Base-by-base conservation (phyloP, 2,329 filamentous ascomycete species). In the Escovopsis sp. region DNA sequence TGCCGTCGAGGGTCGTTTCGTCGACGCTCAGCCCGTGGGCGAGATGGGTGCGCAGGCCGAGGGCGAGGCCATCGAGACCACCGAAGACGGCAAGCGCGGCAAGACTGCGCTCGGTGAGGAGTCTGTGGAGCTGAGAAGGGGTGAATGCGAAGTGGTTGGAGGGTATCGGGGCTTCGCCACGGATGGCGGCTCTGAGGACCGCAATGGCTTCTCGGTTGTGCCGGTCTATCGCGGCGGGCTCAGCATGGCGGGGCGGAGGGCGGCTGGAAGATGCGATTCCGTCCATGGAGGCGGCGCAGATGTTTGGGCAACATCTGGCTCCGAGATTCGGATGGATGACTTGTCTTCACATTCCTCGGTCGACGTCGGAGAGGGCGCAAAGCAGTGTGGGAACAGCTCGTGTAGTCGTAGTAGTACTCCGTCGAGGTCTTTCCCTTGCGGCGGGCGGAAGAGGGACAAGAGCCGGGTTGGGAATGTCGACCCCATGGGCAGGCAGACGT, bases 121-220 rank as follows among this genome's bases (percentile, higher is more conserved):
- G 63, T 43, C 69, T 71, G 52, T 69, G 68, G 3, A 76, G 57
- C 43, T 75, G 71, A 4, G 63, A 63, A 2, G 71, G 68, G 0
- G 67, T 65, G 44, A 74, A 76, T 11, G 69, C 71, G 45, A 76
- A 76, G 7, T 60, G 63, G 50, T 69, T 72, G 42, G 49, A 48
- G 10, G 52, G 46, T 14, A 53, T 40, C 29, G 52, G 54, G 5
- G 47, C 39, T 24, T 57, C 51, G 15, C 55, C 47, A 39, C 44
- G 47, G 34, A 61, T 44, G 42, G 59, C 55, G 42, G 47, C 35
- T 7, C 46, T 40, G 12, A 45, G 35, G 16, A 34, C 40, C 15
- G 40, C 27, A 11, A 30, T 30, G 27, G 27, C 27, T 9, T 9
- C 27, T 30, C 27, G 34, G 15, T 15, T 36, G 14, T 16, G 34